Base-by-base conservation (phyloP, 2,329 filamentous ascomycete species). In the Penicillium fuscoglaucum region DNA sequence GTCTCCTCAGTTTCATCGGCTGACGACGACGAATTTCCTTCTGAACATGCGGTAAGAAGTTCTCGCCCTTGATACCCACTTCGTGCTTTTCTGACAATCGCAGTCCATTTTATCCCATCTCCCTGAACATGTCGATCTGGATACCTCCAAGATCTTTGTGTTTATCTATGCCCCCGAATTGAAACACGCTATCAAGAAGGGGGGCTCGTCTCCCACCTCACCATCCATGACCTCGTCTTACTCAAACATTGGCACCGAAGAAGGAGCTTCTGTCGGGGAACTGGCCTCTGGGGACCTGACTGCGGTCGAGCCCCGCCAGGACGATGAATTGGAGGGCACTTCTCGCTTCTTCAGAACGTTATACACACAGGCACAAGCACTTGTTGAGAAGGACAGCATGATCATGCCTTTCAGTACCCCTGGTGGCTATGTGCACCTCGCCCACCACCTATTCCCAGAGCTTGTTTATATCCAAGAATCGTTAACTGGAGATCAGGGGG, bases 21-120 rank as follows among this genome's bases (percentile, higher is more conserved):
- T 39, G 75, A 86, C 44, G 77, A 79, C 24, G 76, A 78, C 26
- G 76, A 78, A 33, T 84, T 87, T 9, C 84, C 70, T 76, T 80
- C 90, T 61, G 90, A 96, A 72, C 90, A 96, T 76, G 91, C 90
- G 54, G 92, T 96, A 85, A 76, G 90, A 80, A 61, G 10, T 10
- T 35, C 45, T 26, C 37, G 29, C 52, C 13, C 9, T 26, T 44
- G 21, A 10, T 8, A 40, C 52, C 40, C 3, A 37, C 7, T 29
- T 2, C 19, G 40, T 57, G 7, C 33, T 47, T 50, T 62, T 55
- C 63, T 65, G 44, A 66, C 48, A 39, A 52, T 13, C 24, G 6
- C 60, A 93, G 90, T 91, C 90, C 29, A 90, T 98, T 65, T 83
- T 98, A 57, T 96, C 93, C 44, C 90, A 96, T 73, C 90, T 98